phyloP scores from a whole-genome alignment of 371 early-diverging fungal species.

The Rhizopus delemar region DNA sequence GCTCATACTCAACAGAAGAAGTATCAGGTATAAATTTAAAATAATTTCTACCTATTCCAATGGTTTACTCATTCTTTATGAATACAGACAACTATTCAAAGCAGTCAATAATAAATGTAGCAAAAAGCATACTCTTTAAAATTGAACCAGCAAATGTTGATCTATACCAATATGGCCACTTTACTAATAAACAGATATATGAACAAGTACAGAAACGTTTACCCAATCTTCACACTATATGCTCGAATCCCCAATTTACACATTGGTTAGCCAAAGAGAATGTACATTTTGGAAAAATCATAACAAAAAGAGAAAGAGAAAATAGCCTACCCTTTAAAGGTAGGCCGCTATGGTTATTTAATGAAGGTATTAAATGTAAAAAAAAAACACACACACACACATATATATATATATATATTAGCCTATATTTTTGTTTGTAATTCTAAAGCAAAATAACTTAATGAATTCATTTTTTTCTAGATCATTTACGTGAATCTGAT shows the following conservation, averaged over 20 bases:
- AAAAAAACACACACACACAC: too few species aligned
- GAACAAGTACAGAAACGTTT: background rate
- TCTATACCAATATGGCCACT: background rate
- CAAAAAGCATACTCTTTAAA: slow-evolving; percentile 3
- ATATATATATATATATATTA: background rate
- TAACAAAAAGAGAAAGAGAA: slow-evolving; percentile 1
- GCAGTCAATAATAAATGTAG: slow-evolving; percentile 4
- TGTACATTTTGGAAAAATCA: slow-evolving; percentile 2
- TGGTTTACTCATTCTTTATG: slow-evolving; percentile 1
- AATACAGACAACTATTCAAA: slow-evolving; percentile 2
- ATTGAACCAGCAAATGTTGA: slow-evolving; percentile 4
- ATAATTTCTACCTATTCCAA: slow-evolving; percentile 2
- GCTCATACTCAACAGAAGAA: slow-evolving; percentile 1
- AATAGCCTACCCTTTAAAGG: slow-evolving; percentile 1
- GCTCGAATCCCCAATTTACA: background rate
- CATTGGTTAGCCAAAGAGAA: slow-evolving; percentile 1
- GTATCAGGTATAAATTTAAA: slow-evolving; percentile 2
- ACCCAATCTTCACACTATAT: background rate
- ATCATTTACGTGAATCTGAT: slow-evolving; percentile 1
- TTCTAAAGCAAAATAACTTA: slow-evolving; percentile 2
- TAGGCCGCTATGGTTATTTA: slow-evolving; percentile 1
- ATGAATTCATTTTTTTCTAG: slow-evolving; percentile 2
- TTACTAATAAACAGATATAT: background rate
- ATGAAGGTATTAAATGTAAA: slow-evolving; percentile 1
- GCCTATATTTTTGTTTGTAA: background rate